phyloP scores from a whole-genome alignment of 2,329 filamentous ascomycete genomes.

The Aureobasidium musti region DNA sequence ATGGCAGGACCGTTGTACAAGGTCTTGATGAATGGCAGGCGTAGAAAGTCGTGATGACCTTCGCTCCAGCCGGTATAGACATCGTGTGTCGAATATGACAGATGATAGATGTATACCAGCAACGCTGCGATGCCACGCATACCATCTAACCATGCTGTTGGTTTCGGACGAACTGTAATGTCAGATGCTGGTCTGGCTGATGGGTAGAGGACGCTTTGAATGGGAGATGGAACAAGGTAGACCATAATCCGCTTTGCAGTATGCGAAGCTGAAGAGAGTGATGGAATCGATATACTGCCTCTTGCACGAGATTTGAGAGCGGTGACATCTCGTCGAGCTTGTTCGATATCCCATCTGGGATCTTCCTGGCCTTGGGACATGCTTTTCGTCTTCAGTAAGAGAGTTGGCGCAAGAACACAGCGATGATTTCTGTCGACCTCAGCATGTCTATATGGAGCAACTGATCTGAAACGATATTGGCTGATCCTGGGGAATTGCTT shows the following conservation, averaged over 20 bases:
- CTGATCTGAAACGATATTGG: conserved; percentile 7
- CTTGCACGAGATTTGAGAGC: neutral
- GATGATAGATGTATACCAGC: conserved; percentile 34
- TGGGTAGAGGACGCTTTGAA: neutral
- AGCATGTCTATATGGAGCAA: neutral
- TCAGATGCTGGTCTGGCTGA: neutral
- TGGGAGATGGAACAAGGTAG: neutral
- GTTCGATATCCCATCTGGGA: neutral
- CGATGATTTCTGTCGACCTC: neutral
- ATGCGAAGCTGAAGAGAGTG: neutral
- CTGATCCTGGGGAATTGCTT: neutral
- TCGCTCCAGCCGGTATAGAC: conserved; percentile 28
- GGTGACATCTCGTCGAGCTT: neutral
- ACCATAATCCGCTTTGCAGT: neutral
- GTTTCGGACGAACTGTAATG: neutral
- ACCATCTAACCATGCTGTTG: conserved; percentile 34
- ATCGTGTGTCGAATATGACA: conserved; percentile 24
- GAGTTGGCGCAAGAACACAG: neutral
- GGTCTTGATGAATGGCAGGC: conserved; percentile 57
- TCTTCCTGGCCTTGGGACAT: neutral
- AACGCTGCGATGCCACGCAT: conserved; percentile 34
- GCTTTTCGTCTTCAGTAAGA: neutral
- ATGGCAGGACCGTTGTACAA: conserved; percentile 58
- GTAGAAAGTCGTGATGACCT: conserved; percentile 38
- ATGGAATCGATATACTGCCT: neutral